Conservation (phyloP, 2,329 filamentous ascomycete species). For the Fusarium heterosporum region DNA sequence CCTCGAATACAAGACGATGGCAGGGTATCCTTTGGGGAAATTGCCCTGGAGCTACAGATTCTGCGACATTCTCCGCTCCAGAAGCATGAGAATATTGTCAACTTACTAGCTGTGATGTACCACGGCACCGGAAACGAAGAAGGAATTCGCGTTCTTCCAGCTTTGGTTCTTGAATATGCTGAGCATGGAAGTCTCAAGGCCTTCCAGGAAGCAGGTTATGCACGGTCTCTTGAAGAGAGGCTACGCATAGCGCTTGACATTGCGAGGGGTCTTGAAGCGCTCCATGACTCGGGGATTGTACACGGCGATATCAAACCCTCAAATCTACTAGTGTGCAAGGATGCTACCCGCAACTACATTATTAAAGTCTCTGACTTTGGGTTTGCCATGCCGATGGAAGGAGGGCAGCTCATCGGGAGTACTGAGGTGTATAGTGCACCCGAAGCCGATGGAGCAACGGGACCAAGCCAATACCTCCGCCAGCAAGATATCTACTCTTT, state of each 20-base stretch:
- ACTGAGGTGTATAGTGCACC: conserved; percentile 5
- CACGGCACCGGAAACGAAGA: conserved; percentile 2
- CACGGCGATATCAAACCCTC: conserved; percentile 9
- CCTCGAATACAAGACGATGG: conserved; percentile 3
- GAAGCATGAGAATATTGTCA: conserved; percentile 6
- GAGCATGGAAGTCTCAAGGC: conserved; percentile 3
- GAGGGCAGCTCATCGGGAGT: conserved; percentile 1
- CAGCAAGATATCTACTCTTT: conserved; percentile 9
- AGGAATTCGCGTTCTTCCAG: neutral
- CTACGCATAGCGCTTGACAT: neutral
- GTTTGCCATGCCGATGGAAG: neutral
- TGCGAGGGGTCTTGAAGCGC: neutral
- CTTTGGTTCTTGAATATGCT: conserved; percentile 6
- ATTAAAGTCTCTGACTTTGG: conserved; percentile 8
- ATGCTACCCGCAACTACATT: neutral
- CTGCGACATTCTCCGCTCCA: neutral
- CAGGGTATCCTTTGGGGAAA: neutral
- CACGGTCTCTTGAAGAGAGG: neutral
- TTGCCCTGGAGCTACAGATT: conserved; percentile 6
- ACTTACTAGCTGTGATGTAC: conserved; percentile 7
- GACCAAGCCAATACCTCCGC: neutral
- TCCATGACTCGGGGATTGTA: neutral
- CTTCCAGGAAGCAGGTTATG: conserved; percentile 12
- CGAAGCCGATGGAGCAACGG: neutral
- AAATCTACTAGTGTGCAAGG: conserved; percentile 5